phyloP scores from a whole-genome alignment of 2,329 filamentous ascomycete genomes.

The Diplocarpon mali region DNA sequence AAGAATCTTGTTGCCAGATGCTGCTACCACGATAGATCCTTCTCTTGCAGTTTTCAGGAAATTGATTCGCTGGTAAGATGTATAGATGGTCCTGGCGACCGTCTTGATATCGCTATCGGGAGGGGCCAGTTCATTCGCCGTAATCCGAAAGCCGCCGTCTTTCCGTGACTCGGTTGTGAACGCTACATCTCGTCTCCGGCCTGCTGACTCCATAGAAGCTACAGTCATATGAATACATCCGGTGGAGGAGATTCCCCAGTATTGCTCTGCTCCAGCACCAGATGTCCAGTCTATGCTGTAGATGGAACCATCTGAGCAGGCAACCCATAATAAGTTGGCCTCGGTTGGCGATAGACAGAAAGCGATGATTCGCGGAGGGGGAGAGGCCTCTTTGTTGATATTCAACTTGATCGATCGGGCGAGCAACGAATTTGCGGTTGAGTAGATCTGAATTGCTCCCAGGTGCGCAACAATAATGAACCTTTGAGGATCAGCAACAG shows the following conservation, averaged over 20 bases:
- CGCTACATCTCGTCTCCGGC: constrained; percentile 26
- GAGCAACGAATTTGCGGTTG: constrained; percentile 68
- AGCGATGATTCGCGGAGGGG: constrained; percentile 28
- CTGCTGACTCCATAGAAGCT: constrained; percentile 26
- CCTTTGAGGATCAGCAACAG: constrained; percentile 28
- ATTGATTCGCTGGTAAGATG: constrained; percentile 30
- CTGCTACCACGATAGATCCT: constrained; percentile 48
- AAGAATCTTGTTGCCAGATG: constrained; percentile 42
- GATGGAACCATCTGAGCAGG: constrained; percentile 44
- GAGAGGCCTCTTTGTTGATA: constrained; percentile 22
- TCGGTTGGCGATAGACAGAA: constrained; percentile 32
- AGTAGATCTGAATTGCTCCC: constrained; percentile 70
- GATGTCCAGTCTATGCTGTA: constrained; percentile 49
- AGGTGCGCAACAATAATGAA: constrained; percentile 66
- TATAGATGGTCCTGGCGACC: constrained; percentile 31
- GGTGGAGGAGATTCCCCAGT: constrained; percentile 30
- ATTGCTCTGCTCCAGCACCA: constrained; percentile 32
- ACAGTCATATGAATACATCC: constrained; percentile 28
- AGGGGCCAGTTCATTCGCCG: constrained; percentile 27
- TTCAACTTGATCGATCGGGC: constrained; percentile 55
- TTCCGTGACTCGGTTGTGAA: constrained; percentile 27
- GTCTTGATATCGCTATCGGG: constrained; percentile 22
- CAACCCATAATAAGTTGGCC: constrained; percentile 46
- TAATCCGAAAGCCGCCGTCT: constrained; percentile 25
- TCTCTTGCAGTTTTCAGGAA: constrained; percentile 40